A percentile compares a stretch with the other conserved stretches of the same genome.
phyloP scores from a whole-genome alignment of 495 filamentous ascomycete genomes.

The Aspergillus leporis region DNA sequence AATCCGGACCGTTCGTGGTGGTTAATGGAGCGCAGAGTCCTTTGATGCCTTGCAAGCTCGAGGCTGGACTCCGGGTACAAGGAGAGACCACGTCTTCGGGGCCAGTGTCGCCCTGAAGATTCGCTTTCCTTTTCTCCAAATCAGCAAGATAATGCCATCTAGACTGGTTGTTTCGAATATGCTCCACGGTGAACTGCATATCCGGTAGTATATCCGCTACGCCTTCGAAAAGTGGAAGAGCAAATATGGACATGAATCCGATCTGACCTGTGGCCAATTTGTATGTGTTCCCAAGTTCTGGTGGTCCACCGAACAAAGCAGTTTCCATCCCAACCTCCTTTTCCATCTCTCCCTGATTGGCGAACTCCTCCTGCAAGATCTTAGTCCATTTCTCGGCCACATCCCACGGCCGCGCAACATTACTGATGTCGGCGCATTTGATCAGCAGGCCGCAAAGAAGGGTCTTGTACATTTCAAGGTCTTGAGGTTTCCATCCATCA shows the following conservation, averaged over 20 bases:
- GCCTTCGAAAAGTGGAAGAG: conserved; percentile 83
- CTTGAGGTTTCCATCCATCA: conserved; percentile 71
- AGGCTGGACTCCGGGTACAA: conserved; percentile 39
- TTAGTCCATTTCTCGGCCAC: conserved; percentile 84
- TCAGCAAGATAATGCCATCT: conserved; percentile 72
- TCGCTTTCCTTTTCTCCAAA: conserved; percentile 40
- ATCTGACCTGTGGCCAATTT: conserved; percentile 88
- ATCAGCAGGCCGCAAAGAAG: conserved; percentile 86
- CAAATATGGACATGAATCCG: conserved; percentile 95
- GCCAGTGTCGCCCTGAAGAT: conserved; percentile 25
- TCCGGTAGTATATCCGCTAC: conserved; percentile 80
- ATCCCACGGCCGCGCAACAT: conserved; percentile 84
- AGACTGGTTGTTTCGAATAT: conserved; percentile 71
- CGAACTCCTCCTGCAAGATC: conserved; percentile 90
- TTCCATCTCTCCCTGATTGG: conserved; percentile 91
- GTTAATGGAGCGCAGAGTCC: conserved; percentile 10
- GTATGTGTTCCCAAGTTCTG: conserved; percentile 75
- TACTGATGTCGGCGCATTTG: conserved; percentile 98
- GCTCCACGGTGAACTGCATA: conserved; percentile 78
- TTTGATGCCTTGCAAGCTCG: conserved; percentile 10
- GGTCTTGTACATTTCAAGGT: conserved; percentile 69
- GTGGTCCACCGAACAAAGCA: conserved; percentile 78
- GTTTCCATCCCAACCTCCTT: conserved; percentile 80
- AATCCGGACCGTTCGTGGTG: neutral
- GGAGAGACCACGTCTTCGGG: conserved; percentile 35